Evolutionary conservation across 768 basidiomycete species (phyloP).

Genomic region (Cystofilobasidium bisporidii): DNA sequence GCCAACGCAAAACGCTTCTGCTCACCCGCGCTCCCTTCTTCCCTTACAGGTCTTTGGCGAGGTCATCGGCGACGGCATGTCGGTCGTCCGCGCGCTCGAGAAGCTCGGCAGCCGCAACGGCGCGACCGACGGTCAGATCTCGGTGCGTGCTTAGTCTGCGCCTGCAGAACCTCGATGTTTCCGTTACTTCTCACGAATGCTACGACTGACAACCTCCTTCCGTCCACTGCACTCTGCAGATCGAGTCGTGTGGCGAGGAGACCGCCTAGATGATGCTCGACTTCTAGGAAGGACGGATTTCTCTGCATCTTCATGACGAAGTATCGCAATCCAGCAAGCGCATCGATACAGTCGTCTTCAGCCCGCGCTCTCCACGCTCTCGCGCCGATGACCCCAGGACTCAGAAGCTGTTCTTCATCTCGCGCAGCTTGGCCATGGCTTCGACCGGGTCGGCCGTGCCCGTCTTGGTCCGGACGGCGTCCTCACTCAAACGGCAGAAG

Average conservation of each 20-base stretch:
- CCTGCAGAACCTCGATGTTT: too few relatives aligned
- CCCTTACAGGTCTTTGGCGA: constrained; percentile 24
- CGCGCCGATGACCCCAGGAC: too few relatives aligned
- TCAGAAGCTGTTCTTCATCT: constrained; percentile 26
- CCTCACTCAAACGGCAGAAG: constrained; percentile 10
- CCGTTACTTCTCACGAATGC: too few relatives aligned
- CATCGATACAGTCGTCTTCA: too few relatives aligned
- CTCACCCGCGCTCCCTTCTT: not conserved
- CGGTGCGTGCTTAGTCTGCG: too few relatives aligned
- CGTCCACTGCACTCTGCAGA: too few relatives aligned
- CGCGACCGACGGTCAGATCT: too few relatives aligned
- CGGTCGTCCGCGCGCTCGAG: constrained; percentile 57
- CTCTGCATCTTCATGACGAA: too few relatives aligned
- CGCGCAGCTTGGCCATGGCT: constrained; percentile 12
- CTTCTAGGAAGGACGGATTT: too few relatives aligned
- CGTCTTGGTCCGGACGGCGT: constrained; percentile 5
- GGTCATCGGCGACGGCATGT: constrained; percentile 39
- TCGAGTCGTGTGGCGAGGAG: constrained; percentile 6
- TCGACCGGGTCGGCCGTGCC: constrained; percentile 11
- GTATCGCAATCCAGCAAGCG: too few relatives aligned
- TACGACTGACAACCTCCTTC: too few relatives aligned
- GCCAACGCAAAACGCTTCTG: not conserved
- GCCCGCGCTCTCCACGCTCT: too few relatives aligned
- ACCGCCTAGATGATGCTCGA: not conserved
- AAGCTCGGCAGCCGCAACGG: constrained; percentile 25